A percentile compares a stretch with the other conserved stretches of the same genome.
Conservation (phyloP, 495 filamentous ascomycete genomes). For the Trichodelitschia bisporula region DNA sequence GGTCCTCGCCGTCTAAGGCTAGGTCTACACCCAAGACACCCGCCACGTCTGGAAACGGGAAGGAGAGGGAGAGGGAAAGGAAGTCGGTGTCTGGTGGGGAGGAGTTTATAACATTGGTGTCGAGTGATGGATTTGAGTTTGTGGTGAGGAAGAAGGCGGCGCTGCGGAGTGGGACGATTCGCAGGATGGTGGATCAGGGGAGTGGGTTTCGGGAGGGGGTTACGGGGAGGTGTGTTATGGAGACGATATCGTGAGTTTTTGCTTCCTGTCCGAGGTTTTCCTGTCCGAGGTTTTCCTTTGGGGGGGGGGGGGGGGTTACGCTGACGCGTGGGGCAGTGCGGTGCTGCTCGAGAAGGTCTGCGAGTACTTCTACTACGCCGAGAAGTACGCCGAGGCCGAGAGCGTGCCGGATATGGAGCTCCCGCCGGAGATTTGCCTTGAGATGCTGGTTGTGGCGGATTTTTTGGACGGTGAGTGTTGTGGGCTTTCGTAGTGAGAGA, state of each 20-base stretch:
- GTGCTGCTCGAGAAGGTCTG: slow-evolving; percentile 31
- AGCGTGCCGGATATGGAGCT: slow-evolving; percentile 85
- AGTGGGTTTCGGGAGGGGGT: slow-evolving; percentile 54
- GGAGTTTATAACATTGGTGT: slow-evolving; percentile 74
- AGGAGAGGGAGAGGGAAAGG: too few species aligned
- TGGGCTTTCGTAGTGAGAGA: too few species aligned
- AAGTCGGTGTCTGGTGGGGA: too few species aligned
- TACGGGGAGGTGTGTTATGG: slow-evolving; percentile 38
- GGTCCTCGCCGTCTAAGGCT: too few species aligned
- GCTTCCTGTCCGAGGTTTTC: background rate
- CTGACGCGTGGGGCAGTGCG: slow-evolving; percentile 27
- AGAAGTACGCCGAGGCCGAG: slow-evolving; percentile 48
- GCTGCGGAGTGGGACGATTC: slow-evolving; percentile 49
- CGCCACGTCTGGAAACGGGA: too few species aligned
- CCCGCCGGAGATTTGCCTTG: slow-evolving; percentile 47
- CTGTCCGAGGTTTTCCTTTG: too few species aligned
- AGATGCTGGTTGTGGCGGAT: slow-evolving; percentile 65
- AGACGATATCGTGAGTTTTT: slow-evolving; percentile 42
- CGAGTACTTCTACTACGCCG: slow-evolving; percentile 27
- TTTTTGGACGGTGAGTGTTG: slow-evolving; percentile 36
- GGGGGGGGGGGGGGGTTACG: background rate
- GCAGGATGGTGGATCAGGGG: slow-evolving; percentile 58
- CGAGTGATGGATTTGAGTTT: slow-evolving; percentile 72
- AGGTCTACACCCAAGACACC: too few species aligned
- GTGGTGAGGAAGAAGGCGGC: slow-evolving; percentile 57